Percentiles rank a stretch among this genome's conserved stretches.
Conservation (phyloP, 2,329 filamentous ascomycete genomes). For the Fusarium sp. region DNA sequence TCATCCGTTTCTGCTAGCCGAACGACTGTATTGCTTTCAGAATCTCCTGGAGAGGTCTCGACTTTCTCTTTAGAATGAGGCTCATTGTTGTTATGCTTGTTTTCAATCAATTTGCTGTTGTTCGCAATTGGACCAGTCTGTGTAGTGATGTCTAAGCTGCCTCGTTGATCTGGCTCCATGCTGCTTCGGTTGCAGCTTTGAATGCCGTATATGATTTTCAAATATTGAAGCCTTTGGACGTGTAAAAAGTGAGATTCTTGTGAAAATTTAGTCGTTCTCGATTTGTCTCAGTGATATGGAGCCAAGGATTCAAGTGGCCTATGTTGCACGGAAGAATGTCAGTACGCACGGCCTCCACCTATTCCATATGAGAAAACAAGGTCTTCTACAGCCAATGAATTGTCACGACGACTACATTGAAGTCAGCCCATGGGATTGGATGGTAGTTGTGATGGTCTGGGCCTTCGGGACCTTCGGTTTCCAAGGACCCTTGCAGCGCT, state of each 20-base stretch:
- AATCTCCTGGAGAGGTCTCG: background rate
- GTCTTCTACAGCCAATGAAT: background rate
- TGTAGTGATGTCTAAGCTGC: background rate
- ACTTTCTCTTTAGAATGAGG: background rate
- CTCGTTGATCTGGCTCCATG: constrained; percentile 6
- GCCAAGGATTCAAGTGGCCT: background rate
- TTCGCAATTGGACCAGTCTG: background rate
- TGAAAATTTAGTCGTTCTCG: background rate
- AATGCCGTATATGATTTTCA: no score
- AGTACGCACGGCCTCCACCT: background rate
- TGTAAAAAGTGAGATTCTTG: no score
- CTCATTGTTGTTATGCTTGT: background rate
- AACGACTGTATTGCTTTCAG: background rate
- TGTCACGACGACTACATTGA: background rate
- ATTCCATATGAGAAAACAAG: background rate
- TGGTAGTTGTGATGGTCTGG: background rate
- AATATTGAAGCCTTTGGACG: no score
- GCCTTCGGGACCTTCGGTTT: background rate
- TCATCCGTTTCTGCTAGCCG: background rate
- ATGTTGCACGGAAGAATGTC: background rate
- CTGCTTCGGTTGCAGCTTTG: background rate
- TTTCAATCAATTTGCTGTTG: background rate
- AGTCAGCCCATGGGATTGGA: background rate
- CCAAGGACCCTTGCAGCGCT: background rate
- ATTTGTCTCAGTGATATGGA: background rate